Evolutionary conservation across 805 yeast species (phyloP).

Genomic region (Barnettozyma botsteinii): DNA sequence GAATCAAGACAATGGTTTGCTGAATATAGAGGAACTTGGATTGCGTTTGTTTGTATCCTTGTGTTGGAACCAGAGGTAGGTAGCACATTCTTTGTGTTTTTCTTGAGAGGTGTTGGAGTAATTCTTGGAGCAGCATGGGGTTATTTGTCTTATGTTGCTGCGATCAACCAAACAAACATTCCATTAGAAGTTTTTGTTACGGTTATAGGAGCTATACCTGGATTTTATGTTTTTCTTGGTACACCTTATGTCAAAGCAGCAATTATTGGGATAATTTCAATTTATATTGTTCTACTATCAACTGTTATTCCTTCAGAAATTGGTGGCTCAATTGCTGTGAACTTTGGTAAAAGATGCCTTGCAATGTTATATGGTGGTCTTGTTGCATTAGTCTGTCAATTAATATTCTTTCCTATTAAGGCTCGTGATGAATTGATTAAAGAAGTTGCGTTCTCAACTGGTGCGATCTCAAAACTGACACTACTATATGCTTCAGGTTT

Average conservation of each 20-base stretch:
- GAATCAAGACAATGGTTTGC: slow-evolving; percentile 42
- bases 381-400: slow-evolving; percentile 40
- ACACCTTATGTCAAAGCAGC: slow-evolving; percentile 48
- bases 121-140: slow-evolving; percentile 46
- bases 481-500: slow-evolving; percentile 36
- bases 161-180: slow-evolving; percentile 33
- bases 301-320: slow-evolving; percentile 34
- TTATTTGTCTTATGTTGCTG: slow-evolving; percentile 40
- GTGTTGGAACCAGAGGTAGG: slow-evolving; percentile 48
- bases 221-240: slow-evolving; percentile 39
- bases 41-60: slow-evolving; percentile 46
- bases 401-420: slow-evolving; percentile 39
- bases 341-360: slow-evolving; percentile 44
- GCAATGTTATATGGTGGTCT: slow-evolving; percentile 48
- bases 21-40: slow-evolving; percentile 45
- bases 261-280: slow-evolving; percentile 41
- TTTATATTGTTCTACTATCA: slow-evolving; percentile 42
- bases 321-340: slow-evolving; percentile 36
- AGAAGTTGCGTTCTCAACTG: slow-evolving; percentile 37
- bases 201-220: slow-evolving; percentile 39
- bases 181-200: slow-evolving; percentile 38
- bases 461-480: slow-evolving; percentile 35
- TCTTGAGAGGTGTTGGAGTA: slow-evolving; percentile 43
- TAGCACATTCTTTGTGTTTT: slow-evolving; percentile 41
- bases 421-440: slow-evolving; percentile 40